A percentile compares a stretch with the other conserved stretches of the same genome.
Evolutionary conservation across 2,329 filamentous ascomycete species (phyloP).

Genomic region (Neonectria hederae): DNA sequence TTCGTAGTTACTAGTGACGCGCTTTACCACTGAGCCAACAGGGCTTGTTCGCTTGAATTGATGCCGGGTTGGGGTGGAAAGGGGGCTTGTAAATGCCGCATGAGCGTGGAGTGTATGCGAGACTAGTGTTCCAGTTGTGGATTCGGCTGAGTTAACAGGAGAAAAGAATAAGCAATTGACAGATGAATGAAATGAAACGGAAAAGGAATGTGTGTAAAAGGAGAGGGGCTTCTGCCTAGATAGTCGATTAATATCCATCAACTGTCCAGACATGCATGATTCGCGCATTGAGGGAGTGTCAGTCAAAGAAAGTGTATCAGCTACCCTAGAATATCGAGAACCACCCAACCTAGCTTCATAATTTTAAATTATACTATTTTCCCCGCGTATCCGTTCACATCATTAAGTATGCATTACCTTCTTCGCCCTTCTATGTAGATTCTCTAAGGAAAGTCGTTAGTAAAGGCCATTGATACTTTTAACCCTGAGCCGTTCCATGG

Average conservation of each 20-base stretch:
- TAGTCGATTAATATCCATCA: no score
- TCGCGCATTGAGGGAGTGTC: background rate
- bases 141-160: background rate
- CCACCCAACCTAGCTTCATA: background rate
- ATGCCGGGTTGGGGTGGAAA: background rate
- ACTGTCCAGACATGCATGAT: no score
- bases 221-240: no score
- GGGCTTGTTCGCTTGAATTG: slow-evolving; percentile 19
- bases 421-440: no score
- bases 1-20: slow-evolving; percentile 33
- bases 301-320: background rate
- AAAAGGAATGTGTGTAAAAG: no score
- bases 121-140: background rate
- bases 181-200: background rate
- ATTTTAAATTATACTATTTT: background rate
- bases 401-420: background rate
- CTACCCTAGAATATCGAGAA: background rate
- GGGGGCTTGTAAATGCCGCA: background rate
- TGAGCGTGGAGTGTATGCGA: background rate
- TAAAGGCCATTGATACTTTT: slow-evolving; percentile 1
- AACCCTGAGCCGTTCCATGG: background rate
- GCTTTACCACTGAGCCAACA: slow-evolving; percentile 33
- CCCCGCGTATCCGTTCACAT: background rate
- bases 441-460: background rate
- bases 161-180: background rate